These are phyloP conservation scores for Phialophora chinensis DNA, from an alignment of 2,329 filamentous ascomycete genomes.

Conservation along the genomic window DNA sequence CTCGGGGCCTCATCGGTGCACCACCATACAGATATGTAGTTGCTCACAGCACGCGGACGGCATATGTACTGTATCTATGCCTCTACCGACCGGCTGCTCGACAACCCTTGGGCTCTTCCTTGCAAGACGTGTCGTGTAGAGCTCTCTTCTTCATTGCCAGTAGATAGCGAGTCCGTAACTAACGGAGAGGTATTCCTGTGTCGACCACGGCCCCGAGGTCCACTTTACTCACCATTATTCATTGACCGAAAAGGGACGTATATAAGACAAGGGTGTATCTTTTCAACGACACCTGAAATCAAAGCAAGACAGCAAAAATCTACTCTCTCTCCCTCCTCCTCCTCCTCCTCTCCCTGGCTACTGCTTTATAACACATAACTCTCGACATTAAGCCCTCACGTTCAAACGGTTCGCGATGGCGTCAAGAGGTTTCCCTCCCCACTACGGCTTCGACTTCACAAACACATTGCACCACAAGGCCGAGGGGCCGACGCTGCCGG, in stretches of 20 bases:
- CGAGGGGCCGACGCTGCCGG: constrained; percentile 32
- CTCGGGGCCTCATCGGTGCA: neutral
- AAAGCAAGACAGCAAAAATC: neutral
- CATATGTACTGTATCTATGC: neutral
- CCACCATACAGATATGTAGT: neutral
- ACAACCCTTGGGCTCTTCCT: too few relatives aligned
- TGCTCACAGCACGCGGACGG: too few relatives aligned
- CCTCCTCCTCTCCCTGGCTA: too few relatives aligned
- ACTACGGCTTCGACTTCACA: constrained; percentile 29
- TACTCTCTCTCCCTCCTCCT: neutral
- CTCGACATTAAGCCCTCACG: too few relatives aligned
- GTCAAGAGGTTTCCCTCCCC: constrained; percentile 10
- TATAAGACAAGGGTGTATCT: neutral
- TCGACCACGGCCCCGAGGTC: neutral
- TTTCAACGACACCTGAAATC: neutral
- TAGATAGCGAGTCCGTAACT: too few relatives aligned
- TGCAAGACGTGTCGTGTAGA: too few relatives aligned
- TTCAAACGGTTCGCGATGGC: neutral
- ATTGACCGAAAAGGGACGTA: neutral
- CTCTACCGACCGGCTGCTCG: neutral
- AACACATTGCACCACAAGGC: constrained; percentile 25
- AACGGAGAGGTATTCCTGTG: too few relatives aligned
- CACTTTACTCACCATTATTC: neutral
- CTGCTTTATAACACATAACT: neutral
- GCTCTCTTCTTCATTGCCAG: too few relatives aligned